Evolutionary conservation across 441 rosid genomes (phyloP).

Genomic region (Mallotus repandus): DNA sequence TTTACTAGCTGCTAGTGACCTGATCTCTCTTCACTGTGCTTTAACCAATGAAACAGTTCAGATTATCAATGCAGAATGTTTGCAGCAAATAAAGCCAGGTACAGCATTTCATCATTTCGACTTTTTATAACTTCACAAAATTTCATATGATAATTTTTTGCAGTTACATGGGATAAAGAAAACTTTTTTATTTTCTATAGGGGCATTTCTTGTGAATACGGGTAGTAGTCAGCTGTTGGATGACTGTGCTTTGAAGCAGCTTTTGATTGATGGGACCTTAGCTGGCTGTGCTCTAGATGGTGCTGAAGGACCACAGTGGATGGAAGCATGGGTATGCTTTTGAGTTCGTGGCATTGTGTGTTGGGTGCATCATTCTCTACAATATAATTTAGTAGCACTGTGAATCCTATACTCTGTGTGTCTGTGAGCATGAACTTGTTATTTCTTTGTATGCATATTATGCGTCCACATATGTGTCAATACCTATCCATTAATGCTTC

Average conservation of each 20-base stretch:
- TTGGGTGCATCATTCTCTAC: conserved; percentile 1
- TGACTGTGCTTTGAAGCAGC: conserved; percentile 91
- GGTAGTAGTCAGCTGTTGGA: conserved; percentile 95
- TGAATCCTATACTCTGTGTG: background rate
- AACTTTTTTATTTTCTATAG: conserved; percentile 31
- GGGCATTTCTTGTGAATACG: conserved; percentile 95
- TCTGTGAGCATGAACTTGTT: background rate
- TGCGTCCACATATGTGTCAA: background rate
- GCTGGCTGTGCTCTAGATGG: conserved; percentile 99
- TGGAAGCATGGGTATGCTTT: conserved; percentile 96
- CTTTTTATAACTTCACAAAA: background rate
- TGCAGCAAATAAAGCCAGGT: conserved; percentile 98
- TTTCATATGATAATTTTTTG: conserved; percentile 15
- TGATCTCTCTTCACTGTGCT: conserved; percentile 87
- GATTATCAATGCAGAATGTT: conserved; percentile 86
- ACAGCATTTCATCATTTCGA: conserved; percentile 10
- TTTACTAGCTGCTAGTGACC: conserved; percentile 94
- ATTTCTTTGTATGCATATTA: background rate
- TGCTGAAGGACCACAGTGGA: conserved; percentile 99
- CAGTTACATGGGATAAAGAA: conserved; percentile 3
- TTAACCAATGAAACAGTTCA: conserved; percentile 90
- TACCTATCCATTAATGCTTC: background rate
- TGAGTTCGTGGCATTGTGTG: conserved; percentile 11
- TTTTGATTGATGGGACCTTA: conserved; percentile 87
- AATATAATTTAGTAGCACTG: background rate